These are phyloP conservation scores for Willaertia magna DNA, from an alignment of 208 protist species.

Conservation along the genomic window DNA sequence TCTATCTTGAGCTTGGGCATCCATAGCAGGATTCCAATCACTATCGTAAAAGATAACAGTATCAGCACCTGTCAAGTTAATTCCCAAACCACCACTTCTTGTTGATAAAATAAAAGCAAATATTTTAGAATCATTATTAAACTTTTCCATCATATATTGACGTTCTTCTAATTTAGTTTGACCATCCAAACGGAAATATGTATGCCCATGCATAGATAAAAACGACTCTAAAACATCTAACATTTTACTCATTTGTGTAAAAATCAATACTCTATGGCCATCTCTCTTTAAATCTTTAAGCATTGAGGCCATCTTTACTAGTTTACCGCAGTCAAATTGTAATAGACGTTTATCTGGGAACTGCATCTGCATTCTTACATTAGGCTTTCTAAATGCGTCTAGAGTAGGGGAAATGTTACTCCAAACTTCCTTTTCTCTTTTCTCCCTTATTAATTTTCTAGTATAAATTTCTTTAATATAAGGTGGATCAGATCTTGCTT, in stretches of 20 bases:
- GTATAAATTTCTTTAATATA: not conserved
- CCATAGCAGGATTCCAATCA: constrained; percentile 98
- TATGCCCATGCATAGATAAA: constrained; percentile 62
- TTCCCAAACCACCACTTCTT: constrained; percentile 38
- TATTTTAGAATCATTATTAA: constrained; percentile 73
- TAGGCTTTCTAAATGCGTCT: not conserved
- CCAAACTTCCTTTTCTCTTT: not conserved
- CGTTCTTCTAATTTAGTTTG: constrained; percentile 66
- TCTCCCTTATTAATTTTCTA: not conserved
- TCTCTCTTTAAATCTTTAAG: constrained; percentile 54
- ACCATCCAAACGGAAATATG: constrained; percentile 87
- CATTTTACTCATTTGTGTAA: constrained; percentile 94
- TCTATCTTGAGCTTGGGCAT: constrained; percentile 90
- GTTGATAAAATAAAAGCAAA: constrained; percentile 95
- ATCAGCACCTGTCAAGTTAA: constrained; percentile 83
- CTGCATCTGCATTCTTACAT: constrained; percentile 41
- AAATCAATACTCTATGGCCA: constrained; percentile 80
- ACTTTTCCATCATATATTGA: constrained; percentile 75
- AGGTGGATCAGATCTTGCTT: not conserved
- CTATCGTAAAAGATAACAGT: constrained; percentile 98
- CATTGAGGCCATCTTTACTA: constrained; percentile 69
- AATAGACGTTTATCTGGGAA: constrained; percentile 86
- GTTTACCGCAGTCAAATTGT: constrained; percentile 91
- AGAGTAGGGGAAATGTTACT: constrained; percentile 6
- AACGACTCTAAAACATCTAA: constrained; percentile 94